These are phyloP conservation scores for Globisporangium heterothallicum DNA, from an alignment of 352 stramenopile genomes.

Conservation along the genomic window DNA sequence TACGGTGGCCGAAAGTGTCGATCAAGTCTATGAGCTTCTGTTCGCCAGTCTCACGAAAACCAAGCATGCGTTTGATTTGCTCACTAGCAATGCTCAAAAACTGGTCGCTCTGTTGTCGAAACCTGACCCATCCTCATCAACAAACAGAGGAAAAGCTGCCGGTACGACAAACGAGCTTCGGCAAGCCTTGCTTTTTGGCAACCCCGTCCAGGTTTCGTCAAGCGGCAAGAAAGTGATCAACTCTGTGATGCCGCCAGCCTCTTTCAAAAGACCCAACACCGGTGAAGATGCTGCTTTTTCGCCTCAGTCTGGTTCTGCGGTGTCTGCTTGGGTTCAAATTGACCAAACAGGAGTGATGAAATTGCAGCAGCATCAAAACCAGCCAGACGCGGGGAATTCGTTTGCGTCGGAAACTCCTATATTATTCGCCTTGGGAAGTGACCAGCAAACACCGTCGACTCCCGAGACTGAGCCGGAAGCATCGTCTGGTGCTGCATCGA, in stretches of 20 bases:
- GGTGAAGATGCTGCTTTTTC: neutral
- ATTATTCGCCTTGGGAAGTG: constrained; percentile 4
- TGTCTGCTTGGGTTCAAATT: constrained; percentile 11
- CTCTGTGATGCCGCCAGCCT: neutral
- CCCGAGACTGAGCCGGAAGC: neutral
- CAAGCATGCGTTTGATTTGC: constrained; percentile 11
- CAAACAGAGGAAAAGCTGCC: neutral
- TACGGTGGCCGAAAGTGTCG: constrained; percentile 34
- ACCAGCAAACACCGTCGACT: neutral
- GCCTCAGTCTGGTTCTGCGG: neutral
- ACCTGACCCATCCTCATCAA: neutral
- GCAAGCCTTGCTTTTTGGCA: constrained; percentile 3
- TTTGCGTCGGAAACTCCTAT: neutral
- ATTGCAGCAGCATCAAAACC: neutral
- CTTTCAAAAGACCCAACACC: neutral
- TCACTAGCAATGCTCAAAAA: neutral
- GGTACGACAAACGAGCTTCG: neutral
- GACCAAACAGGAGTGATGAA: constrained; percentile 4
- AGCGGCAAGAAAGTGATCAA: neutral
- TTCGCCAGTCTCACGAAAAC: constrained; percentile 25
- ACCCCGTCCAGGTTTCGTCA: constrained; percentile 4
- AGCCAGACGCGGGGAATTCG: neutral
- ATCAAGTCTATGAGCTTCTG: constrained; percentile 32
- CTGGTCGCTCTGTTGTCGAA: neutral
- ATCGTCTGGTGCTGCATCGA: neutral